Percentiles rank a stretch among this genome's conserved stretches.
Conservation (phyloP, 192 early-diverging fungal genomes). For the Coemansia sp. region DNA sequence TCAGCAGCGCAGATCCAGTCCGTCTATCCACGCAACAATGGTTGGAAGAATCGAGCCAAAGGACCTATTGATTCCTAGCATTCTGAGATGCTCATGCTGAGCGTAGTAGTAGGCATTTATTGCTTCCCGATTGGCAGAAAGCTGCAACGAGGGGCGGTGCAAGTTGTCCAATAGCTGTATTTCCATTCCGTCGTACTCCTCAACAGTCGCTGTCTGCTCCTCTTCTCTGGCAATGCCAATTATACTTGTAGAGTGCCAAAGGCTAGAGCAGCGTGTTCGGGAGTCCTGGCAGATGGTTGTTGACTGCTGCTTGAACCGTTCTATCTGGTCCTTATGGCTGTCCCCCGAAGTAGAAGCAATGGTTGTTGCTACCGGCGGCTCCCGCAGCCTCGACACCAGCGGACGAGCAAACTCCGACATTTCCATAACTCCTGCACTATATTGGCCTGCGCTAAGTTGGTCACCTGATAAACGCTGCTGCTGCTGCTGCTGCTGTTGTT, state of each 20-base stretch:
- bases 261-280: background rate
- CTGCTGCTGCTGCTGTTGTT: background rate
- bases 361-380: background rate
- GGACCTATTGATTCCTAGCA: constrained; percentile 21
- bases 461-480: background rate
- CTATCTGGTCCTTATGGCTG: background rate
- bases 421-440: background rate
- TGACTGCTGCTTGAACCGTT: background rate
- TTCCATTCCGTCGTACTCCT: background rate
- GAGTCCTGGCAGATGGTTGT: background rate
- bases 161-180: background rate
- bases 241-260: background rate
- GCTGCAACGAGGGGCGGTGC: background rate
- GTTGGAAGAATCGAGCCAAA: constrained; percentile 14
- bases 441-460: background rate
- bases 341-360: background rate
- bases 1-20: constrained; percentile 35
- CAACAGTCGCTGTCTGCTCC: background rate
- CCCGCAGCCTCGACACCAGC: background rate
- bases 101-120: too few relatives aligned
- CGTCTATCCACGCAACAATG: constrained; percentile 49
- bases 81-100: background rate
- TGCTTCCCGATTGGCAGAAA: background rate
- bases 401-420: background rate
- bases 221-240: background rate